Percentiles rank a stretch among this genome's conserved stretches.
Conservation (phyloP, 805 yeast genomes). For the Candida berthetii region DNA sequence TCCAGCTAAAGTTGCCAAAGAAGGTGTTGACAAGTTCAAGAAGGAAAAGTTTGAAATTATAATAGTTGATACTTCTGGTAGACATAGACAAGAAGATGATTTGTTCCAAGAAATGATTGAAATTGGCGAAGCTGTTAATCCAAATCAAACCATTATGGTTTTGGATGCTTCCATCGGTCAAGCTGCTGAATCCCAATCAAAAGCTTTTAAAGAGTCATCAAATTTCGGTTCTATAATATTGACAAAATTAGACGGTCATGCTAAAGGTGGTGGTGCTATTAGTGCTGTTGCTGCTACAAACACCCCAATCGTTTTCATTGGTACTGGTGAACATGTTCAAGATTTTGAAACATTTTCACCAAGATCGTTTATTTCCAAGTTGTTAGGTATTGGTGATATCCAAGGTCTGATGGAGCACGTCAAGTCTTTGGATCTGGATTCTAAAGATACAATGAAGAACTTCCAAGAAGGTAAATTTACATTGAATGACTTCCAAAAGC, state of each 20-base stretch:
- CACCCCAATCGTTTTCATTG: constrained; percentile 92
- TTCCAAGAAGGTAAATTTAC: constrained; percentile 94
- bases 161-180: constrained; percentile 97
- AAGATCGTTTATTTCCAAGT: constrained; percentile 80
- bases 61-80: constrained; percentile 96
- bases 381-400: constrained; percentile 92
- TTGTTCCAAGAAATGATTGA: constrained; percentile 93
- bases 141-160: constrained; percentile 97
- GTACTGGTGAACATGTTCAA: constrained; percentile 96
- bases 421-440: constrained; percentile 78
- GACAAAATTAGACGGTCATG: constrained; percentile 98
- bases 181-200: constrained; percentile 93
- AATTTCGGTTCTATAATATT: constrained; percentile 92
- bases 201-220: constrained; percentile 88
- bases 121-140: constrained; percentile 79
- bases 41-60: constrained; percentile 89
- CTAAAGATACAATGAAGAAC: constrained; percentile 86
- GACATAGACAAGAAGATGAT: constrained; percentile 92
- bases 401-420: constrained; percentile 94
- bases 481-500: constrained; percentile 84
- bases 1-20: constrained; percentile 86
- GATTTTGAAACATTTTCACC: constrained; percentile 93
- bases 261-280: constrained; percentile 99
- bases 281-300: constrained; percentile 97
- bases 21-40: constrained; percentile 88